A percentile compares a stretch with the other conserved stretches of the same genome.
phyloP scores from a whole-genome alignment of 257 asterid genomes.

The Prunella vulgaris region DNA sequence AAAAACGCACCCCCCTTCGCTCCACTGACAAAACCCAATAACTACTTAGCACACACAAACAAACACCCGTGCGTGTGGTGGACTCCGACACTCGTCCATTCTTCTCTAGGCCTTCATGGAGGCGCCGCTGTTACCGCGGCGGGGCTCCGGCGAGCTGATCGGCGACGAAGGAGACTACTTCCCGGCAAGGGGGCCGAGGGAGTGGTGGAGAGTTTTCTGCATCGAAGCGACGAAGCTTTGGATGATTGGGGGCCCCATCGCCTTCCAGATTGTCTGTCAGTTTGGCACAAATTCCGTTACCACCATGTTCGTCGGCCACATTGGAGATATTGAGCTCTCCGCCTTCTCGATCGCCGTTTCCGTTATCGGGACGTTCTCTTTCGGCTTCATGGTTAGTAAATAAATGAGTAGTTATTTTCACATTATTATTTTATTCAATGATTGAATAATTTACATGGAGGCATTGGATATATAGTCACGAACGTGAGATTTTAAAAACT shows the following conservation, averaged over 20 bases:
- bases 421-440: background rate
- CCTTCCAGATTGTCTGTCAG: conserved; percentile 43
- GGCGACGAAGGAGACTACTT: conserved; percentile 40
- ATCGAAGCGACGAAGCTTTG: conserved; percentile 38
- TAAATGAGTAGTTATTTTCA: background rate
- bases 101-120: conserved; percentile 23
- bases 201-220: conserved; percentile 36
- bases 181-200: conserved; percentile 25
- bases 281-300: conserved; percentile 41
- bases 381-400: conserved; percentile 46
- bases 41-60: conserved; percentile 14
- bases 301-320: conserved; percentile 48
- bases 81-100: background rate
- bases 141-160: conserved; percentile 25
- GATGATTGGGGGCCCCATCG: conserved; percentile 50
- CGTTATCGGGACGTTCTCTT: conserved; percentile 41
- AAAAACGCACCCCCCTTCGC: conserved; percentile 9
- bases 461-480: background rate
- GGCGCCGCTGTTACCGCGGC: conserved; percentile 38
- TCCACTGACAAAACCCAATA: background rate
- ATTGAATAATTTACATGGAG: no score
- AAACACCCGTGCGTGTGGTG: background rate
- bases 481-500: no score
- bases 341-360: conserved; percentile 45
- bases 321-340: conserved; percentile 45